Conservation (phyloP, 1,284 basidiomycete genomes). For the Singerocomus rubriflavus region DNA sequence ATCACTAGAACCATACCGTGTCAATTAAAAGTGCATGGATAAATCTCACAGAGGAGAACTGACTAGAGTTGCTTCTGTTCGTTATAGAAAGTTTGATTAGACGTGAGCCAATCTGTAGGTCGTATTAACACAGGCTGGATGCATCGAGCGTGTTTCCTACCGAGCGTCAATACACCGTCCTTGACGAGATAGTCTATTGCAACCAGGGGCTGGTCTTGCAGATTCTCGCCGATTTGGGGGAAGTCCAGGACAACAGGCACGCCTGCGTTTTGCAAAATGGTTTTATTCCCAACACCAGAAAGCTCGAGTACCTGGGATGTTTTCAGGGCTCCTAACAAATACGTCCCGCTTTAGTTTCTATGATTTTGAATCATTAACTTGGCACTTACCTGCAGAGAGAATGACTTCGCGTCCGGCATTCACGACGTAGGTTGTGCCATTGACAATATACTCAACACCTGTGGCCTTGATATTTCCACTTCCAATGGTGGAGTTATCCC, state of each 20-base stretch:
- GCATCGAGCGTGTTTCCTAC: not conserved
- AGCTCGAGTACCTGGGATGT: not conserved
- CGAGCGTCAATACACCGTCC: not conserved
- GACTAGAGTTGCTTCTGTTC: not conserved
- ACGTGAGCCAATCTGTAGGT: not conserved
- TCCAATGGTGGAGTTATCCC: constrained; percentile 1
- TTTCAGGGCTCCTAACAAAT: not conserved
- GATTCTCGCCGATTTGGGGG: constrained; percentile 4
- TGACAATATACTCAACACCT: constrained; percentile 4
- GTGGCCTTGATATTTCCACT: not conserved
- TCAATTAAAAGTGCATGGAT: not conserved
- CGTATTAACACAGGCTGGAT: not conserved
- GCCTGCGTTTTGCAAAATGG: not conserved
- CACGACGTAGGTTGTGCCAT: constrained; percentile 3
- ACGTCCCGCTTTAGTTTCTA: not conserved
- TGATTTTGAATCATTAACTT: not conserved
- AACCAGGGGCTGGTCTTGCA: constrained; percentile 1
- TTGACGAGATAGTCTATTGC: not conserved
- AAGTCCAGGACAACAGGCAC: constrained; percentile 1
- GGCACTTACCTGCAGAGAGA: not conserved
- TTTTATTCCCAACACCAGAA: not conserved
- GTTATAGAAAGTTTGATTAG: not conserved
- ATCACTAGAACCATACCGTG: not conserved
- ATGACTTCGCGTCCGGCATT: constrained; percentile 1
- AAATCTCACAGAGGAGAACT: not conserved